phyloP scores from a whole-genome alignment of 1,284 basidiomycete species.

The Naganishia cerealis region DNA sequence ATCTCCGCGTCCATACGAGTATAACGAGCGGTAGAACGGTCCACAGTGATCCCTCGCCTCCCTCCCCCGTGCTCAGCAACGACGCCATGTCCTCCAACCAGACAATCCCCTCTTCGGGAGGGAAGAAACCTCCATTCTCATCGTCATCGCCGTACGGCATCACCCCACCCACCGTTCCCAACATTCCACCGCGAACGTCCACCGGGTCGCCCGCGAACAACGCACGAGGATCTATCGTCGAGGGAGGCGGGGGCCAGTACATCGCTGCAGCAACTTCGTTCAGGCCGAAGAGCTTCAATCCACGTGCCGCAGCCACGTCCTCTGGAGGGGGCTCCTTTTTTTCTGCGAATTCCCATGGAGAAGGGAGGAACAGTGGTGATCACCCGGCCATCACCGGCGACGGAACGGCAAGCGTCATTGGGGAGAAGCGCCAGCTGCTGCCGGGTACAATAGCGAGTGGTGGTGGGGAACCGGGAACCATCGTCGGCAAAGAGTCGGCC shows the following conservation, averaged over 20 bases:
- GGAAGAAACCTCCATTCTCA: slow-evolving; percentile 27
- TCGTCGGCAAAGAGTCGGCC: slow-evolving; percentile 18
- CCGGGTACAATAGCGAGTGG: neutral
- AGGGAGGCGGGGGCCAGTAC: slow-evolving; percentile 22
- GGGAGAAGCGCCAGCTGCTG: slow-evolving; percentile 6
- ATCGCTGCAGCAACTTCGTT: slow-evolving; percentile 31
- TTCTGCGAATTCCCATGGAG: slow-evolving; percentile 9
- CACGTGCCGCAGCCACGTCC: slow-evolving; percentile 3
- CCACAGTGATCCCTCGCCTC: neutral
- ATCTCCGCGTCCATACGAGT: too few relatives aligned
- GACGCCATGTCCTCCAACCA: slow-evolving; percentile 16
- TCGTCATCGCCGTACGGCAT: slow-evolving; percentile 28
- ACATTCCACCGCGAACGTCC: slow-evolving; percentile 39
- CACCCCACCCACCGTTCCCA: slow-evolving; percentile 38
- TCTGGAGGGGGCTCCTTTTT: slow-evolving; percentile 1
- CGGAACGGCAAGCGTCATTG: neutral
- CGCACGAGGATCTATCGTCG: slow-evolving; percentile 9
- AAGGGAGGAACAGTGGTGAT: slow-evolving; percentile 1
- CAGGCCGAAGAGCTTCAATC: slow-evolving; percentile 24
- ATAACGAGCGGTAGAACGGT: too few relatives aligned
- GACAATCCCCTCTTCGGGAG: slow-evolving; percentile 14
- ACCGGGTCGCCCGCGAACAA: slow-evolving; percentile 28
- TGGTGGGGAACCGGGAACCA: neutral
- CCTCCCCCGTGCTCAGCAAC: neutral
- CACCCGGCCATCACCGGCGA: neutral